Conservation (phyloP, 2,329 filamentous ascomycete species). For the Verticillium albo-atrum region DNA sequence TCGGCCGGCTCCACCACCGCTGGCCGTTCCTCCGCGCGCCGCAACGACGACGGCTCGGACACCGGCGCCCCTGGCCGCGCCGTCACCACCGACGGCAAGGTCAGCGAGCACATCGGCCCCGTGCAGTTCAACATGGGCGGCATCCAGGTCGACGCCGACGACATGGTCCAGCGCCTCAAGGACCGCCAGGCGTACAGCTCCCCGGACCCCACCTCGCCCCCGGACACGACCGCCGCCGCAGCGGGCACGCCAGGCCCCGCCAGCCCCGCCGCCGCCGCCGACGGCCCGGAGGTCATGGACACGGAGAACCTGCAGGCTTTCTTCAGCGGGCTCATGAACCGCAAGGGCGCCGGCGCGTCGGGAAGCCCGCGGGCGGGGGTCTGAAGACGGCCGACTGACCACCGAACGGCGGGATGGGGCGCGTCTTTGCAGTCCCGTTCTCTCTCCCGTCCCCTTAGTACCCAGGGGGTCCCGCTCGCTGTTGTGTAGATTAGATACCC, state of each 20-base stretch:
- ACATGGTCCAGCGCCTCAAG: slow-evolving; percentile 84
- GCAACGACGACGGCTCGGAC: slow-evolving; percentile 27
- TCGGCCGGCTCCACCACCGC: slow-evolving; percentile 17
- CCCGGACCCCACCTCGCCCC: slow-evolving; percentile 35
- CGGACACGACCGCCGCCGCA: slow-evolving; percentile 24
- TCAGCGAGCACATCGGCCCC: slow-evolving; percentile 82
- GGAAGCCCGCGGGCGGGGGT: background rate
- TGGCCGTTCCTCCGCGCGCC: slow-evolving; percentile 17
- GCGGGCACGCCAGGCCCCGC: slow-evolving; percentile 13
- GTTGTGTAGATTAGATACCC: slow-evolving; percentile 38
- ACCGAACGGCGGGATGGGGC: background rate
- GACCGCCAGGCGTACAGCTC: slow-evolving; percentile 52
- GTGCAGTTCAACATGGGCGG: slow-evolving; percentile 98
- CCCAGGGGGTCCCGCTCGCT: slow-evolving; percentile 5
- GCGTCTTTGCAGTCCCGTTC: background rate
- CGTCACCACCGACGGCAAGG: slow-evolving; percentile 33
- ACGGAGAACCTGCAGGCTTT: slow-evolving; percentile 56
- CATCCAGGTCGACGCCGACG: slow-evolving; percentile 91
- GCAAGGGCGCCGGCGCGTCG: slow-evolving; percentile 26
- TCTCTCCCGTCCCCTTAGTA: background rate
- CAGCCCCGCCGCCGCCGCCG: slow-evolving; percentile 24
- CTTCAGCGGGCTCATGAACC: slow-evolving; percentile 56
- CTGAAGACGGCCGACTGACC: background rate
- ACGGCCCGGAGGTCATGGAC: slow-evolving; percentile 39
- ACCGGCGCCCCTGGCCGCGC: slow-evolving; percentile 15